phyloP scores from a whole-genome alignment of 768 basidiomycete genomes.

The Boletales sp. region DNA sequence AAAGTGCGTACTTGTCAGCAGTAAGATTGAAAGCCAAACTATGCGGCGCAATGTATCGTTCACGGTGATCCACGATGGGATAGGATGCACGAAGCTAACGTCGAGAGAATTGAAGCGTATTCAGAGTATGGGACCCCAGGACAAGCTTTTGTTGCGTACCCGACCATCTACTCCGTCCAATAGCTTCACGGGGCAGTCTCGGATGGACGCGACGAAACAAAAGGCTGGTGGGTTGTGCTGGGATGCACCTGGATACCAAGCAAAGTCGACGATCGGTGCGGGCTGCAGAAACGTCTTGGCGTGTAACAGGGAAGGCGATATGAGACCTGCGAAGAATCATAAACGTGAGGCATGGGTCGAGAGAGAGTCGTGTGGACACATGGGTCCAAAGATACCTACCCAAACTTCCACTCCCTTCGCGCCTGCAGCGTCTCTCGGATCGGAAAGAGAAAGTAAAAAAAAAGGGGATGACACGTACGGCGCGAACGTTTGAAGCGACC shows the following conservation, averaged over 20 bases:
- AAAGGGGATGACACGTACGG: constrained; percentile 32
- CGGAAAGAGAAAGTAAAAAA: no score
- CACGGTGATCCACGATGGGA: constrained; percentile 88
- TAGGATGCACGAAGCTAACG: constrained; percentile 88
- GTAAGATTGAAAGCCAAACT: constrained; percentile 73
- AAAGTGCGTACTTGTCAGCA: constrained; percentile 53
- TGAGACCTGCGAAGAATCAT: neutral
- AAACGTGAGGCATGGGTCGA: neutral
- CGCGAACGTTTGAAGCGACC: constrained; percentile 53
- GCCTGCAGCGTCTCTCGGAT: neutral
- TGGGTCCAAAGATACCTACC: neutral
- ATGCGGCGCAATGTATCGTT: constrained; percentile 85
- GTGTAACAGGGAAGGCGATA: constrained; percentile 10
- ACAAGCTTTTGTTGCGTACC: constrained; percentile 39
- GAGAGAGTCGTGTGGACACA: neutral
- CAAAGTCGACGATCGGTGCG: constrained; percentile 70
- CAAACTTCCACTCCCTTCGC: neutral
- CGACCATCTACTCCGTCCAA: constrained; percentile 75
- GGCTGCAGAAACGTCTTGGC: constrained; percentile 46
- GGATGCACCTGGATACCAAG: constrained; percentile 84
- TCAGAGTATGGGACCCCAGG: neutral
- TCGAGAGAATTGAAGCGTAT: neutral
- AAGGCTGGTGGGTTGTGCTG: constrained; percentile 55
- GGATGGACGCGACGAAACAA: constrained; percentile 81
- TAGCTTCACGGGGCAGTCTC: constrained; percentile 82